A percentile compares a stretch with the other conserved stretches of the same genome.
Conservation (phyloP, 176 grass and related monocot genomes). For the Tillandsia leiboldiana region DNA sequence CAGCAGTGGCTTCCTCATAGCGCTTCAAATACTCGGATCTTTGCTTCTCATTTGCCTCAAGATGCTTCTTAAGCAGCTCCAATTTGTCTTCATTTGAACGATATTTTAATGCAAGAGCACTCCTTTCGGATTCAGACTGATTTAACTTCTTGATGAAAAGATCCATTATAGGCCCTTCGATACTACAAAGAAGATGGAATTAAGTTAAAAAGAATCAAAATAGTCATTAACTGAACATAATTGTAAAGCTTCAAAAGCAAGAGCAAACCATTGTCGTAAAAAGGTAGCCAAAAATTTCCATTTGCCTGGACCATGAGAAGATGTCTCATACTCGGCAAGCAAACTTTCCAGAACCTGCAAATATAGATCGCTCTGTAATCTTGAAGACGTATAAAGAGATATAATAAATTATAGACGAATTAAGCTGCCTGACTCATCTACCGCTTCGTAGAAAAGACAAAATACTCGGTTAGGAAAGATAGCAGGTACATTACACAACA, state of each 20-base stretch:
- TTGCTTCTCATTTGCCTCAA: slow-evolving; percentile 49
- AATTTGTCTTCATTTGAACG: slow-evolving; percentile 63
- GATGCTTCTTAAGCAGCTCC: slow-evolving; percentile 57
- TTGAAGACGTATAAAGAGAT: no score
- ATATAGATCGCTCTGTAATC: no score
- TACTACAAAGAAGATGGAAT: slow-evolving; percentile 28
- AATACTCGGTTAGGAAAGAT: neutral
- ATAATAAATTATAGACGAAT: no score
- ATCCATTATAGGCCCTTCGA: slow-evolving; percentile 69
- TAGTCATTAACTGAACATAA: neutral
- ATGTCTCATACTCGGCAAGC: slow-evolving; percentile 48
- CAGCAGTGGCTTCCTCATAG: slow-evolving; percentile 48
- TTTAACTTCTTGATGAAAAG: slow-evolving; percentile 59
- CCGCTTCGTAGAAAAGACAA: no score
- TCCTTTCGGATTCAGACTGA: slow-evolving; percentile 56
- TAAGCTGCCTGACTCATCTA: no score
- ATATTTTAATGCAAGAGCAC: slow-evolving; percentile 49
- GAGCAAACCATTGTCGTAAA: slow-evolving; percentile 55
- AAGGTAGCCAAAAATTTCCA: slow-evolving; percentile 62
- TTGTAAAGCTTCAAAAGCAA: slow-evolving; percentile 6
- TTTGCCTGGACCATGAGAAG: slow-evolving; percentile 63
- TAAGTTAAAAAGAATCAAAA: neutral
- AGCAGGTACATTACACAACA: neutral
- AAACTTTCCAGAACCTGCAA: slow-evolving; percentile 45
- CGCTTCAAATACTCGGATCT: slow-evolving; percentile 65